Evolutionary conservation across 2,329 filamentous ascomycete genomes (phyloP).

Genomic region (Aspergillus thermomutatus): DNA sequence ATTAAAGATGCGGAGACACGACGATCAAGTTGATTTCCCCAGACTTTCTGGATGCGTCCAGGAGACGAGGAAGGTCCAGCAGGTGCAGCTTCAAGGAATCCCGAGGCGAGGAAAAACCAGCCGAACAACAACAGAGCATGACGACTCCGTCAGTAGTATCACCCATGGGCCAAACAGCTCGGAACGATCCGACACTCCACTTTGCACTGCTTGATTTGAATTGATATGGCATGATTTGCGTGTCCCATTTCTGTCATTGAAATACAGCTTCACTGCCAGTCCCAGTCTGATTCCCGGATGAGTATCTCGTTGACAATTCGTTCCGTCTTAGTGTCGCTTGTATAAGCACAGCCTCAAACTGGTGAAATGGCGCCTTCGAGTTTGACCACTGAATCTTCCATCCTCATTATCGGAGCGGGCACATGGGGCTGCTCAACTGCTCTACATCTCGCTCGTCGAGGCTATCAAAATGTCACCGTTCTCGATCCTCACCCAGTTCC

Average conservation of each 20-base stretch:
- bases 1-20: constrained; percentile 6
- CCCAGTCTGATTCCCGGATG: no score
- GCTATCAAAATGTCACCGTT: constrained; percentile 49
- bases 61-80: constrained; percentile 11
- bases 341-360: background rate
- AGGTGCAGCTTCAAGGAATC: background rate
- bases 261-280: background rate
- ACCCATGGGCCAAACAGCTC: background rate
- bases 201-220: background rate
- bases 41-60: background rate
- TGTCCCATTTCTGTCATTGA: background rate
- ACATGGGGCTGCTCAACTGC: constrained; percentile 54
- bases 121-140: no score
- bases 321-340: background rate
- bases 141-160: background rate
- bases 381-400: constrained; percentile 16
- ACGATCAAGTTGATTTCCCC: background rate
- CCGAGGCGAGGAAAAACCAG: background rate
- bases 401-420: constrained; percentile 48
- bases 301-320: background rate
- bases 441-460: constrained; percentile 49
- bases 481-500: constrained; percentile 48
- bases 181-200: background rate
- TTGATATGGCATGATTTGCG: background rate
- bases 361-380: background rate